These are phyloP conservation scores for Quambalaria eucalypti DNA, from an alignment of 1,284 basidiomycete genomes.

Conservation along the genomic window DNA sequence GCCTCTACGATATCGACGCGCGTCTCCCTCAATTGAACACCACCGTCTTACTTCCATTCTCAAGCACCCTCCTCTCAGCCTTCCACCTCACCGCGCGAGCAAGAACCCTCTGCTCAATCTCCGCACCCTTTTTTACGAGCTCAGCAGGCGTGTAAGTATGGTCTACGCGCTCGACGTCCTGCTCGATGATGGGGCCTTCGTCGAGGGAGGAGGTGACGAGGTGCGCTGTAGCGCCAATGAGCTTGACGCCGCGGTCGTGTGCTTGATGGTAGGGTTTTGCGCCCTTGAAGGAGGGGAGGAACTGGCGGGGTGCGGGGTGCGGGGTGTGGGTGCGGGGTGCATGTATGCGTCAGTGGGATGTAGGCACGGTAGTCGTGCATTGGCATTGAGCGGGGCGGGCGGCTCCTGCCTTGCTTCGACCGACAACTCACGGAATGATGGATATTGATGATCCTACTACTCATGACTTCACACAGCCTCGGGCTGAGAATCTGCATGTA, in stretches of 20 bases:
- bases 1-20: no score
- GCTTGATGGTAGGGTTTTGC: constrained; percentile 45
- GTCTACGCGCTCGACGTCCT: constrained; percentile 37
- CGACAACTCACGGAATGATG: constrained; percentile 22
- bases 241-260: constrained; percentile 38
- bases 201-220: constrained; percentile 42
- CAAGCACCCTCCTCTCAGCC: constrained; percentile 36
- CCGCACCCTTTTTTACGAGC: constrained; percentile 30
- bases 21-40: background rate
- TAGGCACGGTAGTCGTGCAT: no score
- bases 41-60: constrained; percentile 35
- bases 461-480: constrained; percentile 29
- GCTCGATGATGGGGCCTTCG: constrained; percentile 45
- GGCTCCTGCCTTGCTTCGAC: background rate
- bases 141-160: constrained; percentile 34
- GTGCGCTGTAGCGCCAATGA: constrained; percentile 44
- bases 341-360: no score
- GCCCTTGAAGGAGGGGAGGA: constrained; percentile 43
- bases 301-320: no score
- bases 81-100: constrained; percentile 41
- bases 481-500: constrained; percentile 43
- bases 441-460: constrained; percentile 42
- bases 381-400: no score
- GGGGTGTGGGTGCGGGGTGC: no score
- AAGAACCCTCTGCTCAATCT: constrained; percentile 40